Evolutionary conservation across 2,329 filamentous ascomycete species (phyloP), one percentile per base, ranked within the genome.

Genomic region (Talaromyces verruculosus): DNA sequence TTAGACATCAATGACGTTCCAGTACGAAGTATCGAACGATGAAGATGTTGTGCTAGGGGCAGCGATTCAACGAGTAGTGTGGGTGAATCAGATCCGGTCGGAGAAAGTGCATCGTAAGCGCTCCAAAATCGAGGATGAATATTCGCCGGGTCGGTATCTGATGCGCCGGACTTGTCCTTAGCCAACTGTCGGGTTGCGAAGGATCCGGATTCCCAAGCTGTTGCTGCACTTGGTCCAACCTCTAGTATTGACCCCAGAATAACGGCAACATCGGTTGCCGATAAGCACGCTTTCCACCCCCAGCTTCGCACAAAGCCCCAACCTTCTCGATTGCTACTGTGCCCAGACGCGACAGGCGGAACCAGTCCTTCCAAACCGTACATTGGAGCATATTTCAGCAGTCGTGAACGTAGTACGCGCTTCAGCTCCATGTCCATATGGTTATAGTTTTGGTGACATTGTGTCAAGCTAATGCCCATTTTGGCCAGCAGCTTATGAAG

Each of bases 351-450:
- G 11, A 89, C 86, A 4, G 89, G 87, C 0, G 94, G 94, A 0
- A 99, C 93, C 73, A 99, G 88, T 61, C 94, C 95, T 69, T 98
- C 93, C 1, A 99, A 85, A 33, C 96, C 95, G 77, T 98, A 99
- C 67, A 96, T 84, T 0, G 92, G 92, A 0, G 93, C 93, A 75
- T 97, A 98, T 72, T 94, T 94, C 22, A 97, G 84, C 1, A 99
- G 84, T 67, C 96, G 92, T 58, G 91, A 87, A 49, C 94, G 88
- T 35, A 98, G 81, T 35, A 92, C 91, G 5, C 92, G 89, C 79
- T 98, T 99, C 39, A 99, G 82, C 78, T 96, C 89, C 88, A 97
- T 96, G 78, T 98, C 94, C 93, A 99, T 98, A 77, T 99, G 95
- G 0, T 93, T 92, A 76, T 98, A 99, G 75, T 89, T 94, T 78